Evolutionary conservation across 1,284 basidiomycete species (phyloP).

Genomic region (Ganoderma multipileum): DNA sequence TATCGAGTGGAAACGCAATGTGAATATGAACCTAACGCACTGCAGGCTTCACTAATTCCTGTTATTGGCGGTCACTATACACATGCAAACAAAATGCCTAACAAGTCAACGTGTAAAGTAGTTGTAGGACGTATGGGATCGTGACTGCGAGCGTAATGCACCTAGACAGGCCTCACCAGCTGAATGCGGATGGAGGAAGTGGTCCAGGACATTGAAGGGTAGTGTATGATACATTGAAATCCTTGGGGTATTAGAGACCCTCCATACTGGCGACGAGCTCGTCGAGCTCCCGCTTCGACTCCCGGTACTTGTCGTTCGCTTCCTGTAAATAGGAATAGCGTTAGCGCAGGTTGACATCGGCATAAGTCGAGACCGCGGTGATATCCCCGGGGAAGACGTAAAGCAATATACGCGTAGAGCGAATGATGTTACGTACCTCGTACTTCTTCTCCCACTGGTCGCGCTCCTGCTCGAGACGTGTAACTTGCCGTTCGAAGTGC

Average conservation of each 20-base stretch:
- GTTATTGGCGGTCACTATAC: slow-evolving; percentile 27
- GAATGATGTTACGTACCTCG: slow-evolving; percentile 66
- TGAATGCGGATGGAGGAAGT: slow-evolving; percentile 6
- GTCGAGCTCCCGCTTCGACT: slow-evolving; percentile 87
- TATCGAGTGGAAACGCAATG: not conserved
- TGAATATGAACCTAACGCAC: not conserved
- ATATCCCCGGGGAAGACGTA: not conserved
- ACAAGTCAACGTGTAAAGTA: slow-evolving; percentile 28
- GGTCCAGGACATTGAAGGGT: slow-evolving; percentile 13
- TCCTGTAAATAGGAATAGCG: slow-evolving; percentile 58
- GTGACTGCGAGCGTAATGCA: slow-evolving; percentile 22
- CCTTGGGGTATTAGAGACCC: slow-evolving; percentile 60
- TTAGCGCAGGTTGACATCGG: not conserved
- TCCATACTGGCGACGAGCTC: slow-evolving; percentile 88
- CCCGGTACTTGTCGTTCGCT: slow-evolving; percentile 74
- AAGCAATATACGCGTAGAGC: not conserved
- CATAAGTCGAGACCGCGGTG: not conserved
- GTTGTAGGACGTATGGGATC: slow-evolving; percentile 25
- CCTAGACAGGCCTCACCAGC: slow-evolving; percentile 4
- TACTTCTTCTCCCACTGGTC: slow-evolving; percentile 95
- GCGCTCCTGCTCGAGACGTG: slow-evolving; percentile 89
- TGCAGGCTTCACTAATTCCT: slow-evolving; percentile 8
- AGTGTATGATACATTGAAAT: slow-evolving; percentile 30
- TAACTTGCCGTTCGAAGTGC: slow-evolving; percentile 95
- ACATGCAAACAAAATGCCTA: slow-evolving; percentile 23